Evolutionary conservation across 2,329 filamentous ascomycete species (phyloP), one percentile per base, ranked within the genome.

Genomic region (Atkinsonella hypoxylon): DNA sequence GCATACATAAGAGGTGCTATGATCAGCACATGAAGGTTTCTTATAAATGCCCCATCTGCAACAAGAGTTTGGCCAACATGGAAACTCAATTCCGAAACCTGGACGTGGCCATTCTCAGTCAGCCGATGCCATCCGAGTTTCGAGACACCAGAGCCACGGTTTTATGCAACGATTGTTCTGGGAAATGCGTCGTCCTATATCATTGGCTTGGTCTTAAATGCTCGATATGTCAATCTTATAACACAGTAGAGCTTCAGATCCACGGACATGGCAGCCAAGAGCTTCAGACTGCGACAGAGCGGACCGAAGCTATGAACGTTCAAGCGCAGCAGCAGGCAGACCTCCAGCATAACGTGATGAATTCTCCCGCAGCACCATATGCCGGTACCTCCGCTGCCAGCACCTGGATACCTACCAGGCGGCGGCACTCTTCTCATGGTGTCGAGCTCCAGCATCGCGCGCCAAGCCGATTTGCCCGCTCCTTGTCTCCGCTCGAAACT

Each of bases 151-250:
- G 82, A 55, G 91, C 89, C 13, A 79, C 90, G 55, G 81, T 97
- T 47, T 81, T 90, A 54, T 98, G 93, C 68, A 97, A 98, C 64
- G 93, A 98, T 68, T 98, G 93, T 68, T 87, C 83, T 44, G 86
- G 87, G 12, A 90, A 89, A 63, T 90, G 85, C 54, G 85, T 86
- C 20, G 89, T 93, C 20, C 78, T 79, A 31, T 98, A 94, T 63
- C 93, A 98, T 67, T 98, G 93, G 89, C 73, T 97, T 4, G 93
- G 93, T 0, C 73, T 95, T 44, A 95, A 95, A 67, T 98, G 93
- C 64, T 82, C 76, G 13, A 79, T 84, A 36, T 87, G 83, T 61
- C 71, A 75, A 41, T 85, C 82, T 3, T 87, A 85, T 60, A 87
- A 87, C 59, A 87, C 83, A 0, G 78, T 77, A 15, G 78, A 85